Percentiles rank a stretch among this genome's conserved stretches.
phyloP scores from a whole-genome alignment of 768 basidiomycete species.

The Clitopilus hobsonii region DNA sequence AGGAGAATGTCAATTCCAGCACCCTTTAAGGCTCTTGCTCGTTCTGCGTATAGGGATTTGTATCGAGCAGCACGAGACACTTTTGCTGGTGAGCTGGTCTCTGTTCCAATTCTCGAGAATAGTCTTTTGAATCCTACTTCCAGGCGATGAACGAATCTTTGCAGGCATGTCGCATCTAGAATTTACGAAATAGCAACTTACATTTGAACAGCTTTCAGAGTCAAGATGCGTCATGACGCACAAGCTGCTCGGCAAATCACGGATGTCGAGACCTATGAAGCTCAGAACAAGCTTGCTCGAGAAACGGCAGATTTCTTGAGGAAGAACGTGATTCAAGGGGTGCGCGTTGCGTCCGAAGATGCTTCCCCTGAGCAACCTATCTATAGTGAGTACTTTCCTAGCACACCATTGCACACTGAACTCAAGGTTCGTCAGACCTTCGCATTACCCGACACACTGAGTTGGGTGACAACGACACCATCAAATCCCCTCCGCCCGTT shows the following conservation, averaged over 20 bases:
- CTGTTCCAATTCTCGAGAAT: not conserved
- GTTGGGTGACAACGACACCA: slow-evolving; percentile 76
- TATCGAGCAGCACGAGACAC: slow-evolving; percentile 63
- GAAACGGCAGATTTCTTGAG: slow-evolving; percentile 75
- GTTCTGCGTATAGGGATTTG: slow-evolving; percentile 71
- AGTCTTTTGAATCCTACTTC: not conserved
- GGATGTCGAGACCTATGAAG: slow-evolving; percentile 45
- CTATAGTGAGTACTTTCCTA: slow-evolving; percentile 46
- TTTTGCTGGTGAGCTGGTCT: slow-evolving; percentile 47
- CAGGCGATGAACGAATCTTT: not conserved
- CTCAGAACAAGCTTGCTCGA: slow-evolving; percentile 51
- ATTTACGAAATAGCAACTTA: not conserved
- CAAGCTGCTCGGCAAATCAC: slow-evolving; percentile 32
- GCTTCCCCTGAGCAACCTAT: slow-evolving; percentile 32
- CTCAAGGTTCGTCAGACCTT: slow-evolving; percentile 42
- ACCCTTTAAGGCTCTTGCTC: slow-evolving; percentile 56
- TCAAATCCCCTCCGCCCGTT: slow-evolving; percentile 55
- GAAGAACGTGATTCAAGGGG: slow-evolving; percentile 83
- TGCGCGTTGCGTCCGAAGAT: slow-evolving; percentile 33
- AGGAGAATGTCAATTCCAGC: slow-evolving; percentile 50
- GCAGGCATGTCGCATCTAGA: not conserved
- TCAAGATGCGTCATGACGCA: slow-evolving; percentile 63
- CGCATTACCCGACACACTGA: slow-evolving; percentile 79
- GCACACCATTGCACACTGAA: not conserved
- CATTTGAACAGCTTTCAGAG: slow-evolving; percentile 54